Evolutionary conservation across 495 filamentous ascomycete genomes (phyloP), one percentile per base, ranked within the genome.

Genomic region (Aspergillus heteromorphus): DNA sequence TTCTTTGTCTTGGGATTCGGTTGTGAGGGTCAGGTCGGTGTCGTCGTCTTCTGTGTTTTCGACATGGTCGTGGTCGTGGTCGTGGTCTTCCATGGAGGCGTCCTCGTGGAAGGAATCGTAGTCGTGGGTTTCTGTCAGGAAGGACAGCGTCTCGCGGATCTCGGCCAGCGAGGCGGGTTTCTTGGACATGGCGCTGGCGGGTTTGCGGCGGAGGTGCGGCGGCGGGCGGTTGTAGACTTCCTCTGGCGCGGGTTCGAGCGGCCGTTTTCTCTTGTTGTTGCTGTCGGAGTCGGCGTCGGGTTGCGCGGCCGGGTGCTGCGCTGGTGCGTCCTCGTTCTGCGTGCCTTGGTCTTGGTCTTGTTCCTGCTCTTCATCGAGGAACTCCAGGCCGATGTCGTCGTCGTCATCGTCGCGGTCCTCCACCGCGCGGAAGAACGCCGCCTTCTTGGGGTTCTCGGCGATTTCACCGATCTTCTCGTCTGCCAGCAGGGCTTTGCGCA

Each of bases 401-500:
- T 92, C 89, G 18, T 82, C 43, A 16, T 47, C 75, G 41, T 85
- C 86, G 31, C 79, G 80, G 61, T 97, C 95, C 57, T 96, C 92
- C 48, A 99, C 87, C 8, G 90, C 87, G 51, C 80, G 81, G 55
- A 97, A 82, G 75, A 99, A 99, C 0, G 93, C 93, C 13, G 83
- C 75, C 61, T 90, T 91, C 67, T 92, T 91, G 11, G 91, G 92
- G 63, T 97, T 91, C 59, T 89, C 83, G 23, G 92, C 91, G 50
- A 99, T 87, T 64, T 91, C 89, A 57, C 85, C 89, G 54, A 97
- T 79, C 42, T 91, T 89, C 67, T 91, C 91, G 61, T 98, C 92
- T n/a, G 86, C 81, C 16, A 97, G 78, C 8, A 99, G 77, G 14
- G 90, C 88, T 63, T 87, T 90, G 45, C 90, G 86, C 88, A 96